Evolutionary conservation across 2,329 filamentous ascomycete species (phyloP).

Genomic region (Chaetomiaceae sp.): DNA sequence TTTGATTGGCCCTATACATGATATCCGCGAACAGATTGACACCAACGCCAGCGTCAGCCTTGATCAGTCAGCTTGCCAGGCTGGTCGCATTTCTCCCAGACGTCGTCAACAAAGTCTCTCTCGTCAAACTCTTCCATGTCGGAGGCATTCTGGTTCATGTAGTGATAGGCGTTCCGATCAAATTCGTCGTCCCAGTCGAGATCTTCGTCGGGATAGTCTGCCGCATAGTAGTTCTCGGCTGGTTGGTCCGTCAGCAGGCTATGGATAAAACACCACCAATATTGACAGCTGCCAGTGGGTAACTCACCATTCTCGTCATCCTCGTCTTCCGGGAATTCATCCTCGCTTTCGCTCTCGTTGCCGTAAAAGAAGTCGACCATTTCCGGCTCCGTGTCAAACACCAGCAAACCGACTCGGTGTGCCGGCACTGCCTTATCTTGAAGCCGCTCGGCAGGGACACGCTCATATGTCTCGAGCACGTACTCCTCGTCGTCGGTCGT

Average conservation of each 20-base stretch:
- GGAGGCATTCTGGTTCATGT: slow-evolving; percentile 48
- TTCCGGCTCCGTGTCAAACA: slow-evolving; percentile 55
- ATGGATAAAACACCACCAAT: neutral
- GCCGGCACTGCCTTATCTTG: slow-evolving; percentile 40
- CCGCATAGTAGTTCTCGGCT: slow-evolving; percentile 74
- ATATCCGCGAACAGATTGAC: too few relatives aligned
- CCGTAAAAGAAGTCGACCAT: slow-evolving; percentile 54
- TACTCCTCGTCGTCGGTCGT: slow-evolving; percentile 51
- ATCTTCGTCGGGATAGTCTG: slow-evolving; percentile 78
- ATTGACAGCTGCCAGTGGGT: too few relatives aligned
- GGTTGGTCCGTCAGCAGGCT: slow-evolving; percentile 8
- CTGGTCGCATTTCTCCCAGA: neutral
- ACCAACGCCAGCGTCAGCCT: too few relatives aligned
- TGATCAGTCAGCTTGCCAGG: too few relatives aligned
- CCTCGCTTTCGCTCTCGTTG: slow-evolving; percentile 58
- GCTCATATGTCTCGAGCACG: slow-evolving; percentile 60
- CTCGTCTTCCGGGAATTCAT: slow-evolving; percentile 52
- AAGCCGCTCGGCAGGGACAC: slow-evolving; percentile 50
- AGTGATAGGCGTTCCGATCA: slow-evolving; percentile 51
- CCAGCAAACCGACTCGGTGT: slow-evolving; percentile 51
- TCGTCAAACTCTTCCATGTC: slow-evolving; percentile 51
- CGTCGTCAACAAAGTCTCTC: slow-evolving; percentile 14
- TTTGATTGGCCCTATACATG: too few relatives aligned
- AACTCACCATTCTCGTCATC: slow-evolving; percentile 60
- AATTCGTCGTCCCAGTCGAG: slow-evolving; percentile 66